These are phyloP conservation scores for Dentiscutata heterogama DNA, from an alignment of 371 early-diverging fungal genomes.

Conservation along the genomic window DNA sequence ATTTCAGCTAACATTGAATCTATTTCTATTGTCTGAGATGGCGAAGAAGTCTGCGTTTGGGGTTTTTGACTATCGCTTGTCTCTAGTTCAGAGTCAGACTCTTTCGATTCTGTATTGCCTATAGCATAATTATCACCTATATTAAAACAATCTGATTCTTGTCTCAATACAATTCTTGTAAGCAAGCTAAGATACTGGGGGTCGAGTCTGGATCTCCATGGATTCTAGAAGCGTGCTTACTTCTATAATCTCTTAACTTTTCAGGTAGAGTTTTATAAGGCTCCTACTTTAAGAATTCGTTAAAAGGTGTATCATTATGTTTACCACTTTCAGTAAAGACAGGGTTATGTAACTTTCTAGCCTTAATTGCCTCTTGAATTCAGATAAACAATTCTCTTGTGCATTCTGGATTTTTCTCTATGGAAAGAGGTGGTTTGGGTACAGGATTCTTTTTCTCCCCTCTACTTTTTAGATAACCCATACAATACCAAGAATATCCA, in stretches of 20 bases:
- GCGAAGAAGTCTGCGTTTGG: too few species aligned
- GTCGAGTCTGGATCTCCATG: too few species aligned
- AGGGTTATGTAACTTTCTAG: conserved; percentile 24
- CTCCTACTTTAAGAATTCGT: too few species aligned
- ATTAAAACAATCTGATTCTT: neutral
- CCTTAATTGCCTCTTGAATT: conserved; percentile 25
- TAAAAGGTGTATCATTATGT: too few species aligned
- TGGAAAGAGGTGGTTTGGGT: conserved; percentile 4
- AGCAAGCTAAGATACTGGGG: too few species aligned
- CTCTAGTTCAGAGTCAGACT: too few species aligned
- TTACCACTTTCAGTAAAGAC: conserved; percentile 24
- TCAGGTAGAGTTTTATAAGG: conserved; percentile 27
- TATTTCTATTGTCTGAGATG: too few species aligned
- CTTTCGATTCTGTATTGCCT: neutral
- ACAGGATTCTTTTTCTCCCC: conserved; percentile 32
- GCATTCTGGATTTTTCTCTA: conserved; percentile 38
- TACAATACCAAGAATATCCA: neutral
- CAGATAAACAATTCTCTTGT: conserved; percentile 36
- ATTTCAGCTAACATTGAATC: too few species aligned
- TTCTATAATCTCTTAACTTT: conserved; percentile 26
- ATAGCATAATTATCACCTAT: neutral
- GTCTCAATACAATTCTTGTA: neutral
- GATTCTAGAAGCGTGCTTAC: conserved; percentile 35
- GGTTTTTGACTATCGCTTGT: too few species aligned
- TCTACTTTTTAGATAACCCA: conserved; percentile 26